These are phyloP conservation scores for Cronartium ribicola DNA, from an alignment of 1,284 basidiomycete genomes.

Conservation along the genomic window DNA sequence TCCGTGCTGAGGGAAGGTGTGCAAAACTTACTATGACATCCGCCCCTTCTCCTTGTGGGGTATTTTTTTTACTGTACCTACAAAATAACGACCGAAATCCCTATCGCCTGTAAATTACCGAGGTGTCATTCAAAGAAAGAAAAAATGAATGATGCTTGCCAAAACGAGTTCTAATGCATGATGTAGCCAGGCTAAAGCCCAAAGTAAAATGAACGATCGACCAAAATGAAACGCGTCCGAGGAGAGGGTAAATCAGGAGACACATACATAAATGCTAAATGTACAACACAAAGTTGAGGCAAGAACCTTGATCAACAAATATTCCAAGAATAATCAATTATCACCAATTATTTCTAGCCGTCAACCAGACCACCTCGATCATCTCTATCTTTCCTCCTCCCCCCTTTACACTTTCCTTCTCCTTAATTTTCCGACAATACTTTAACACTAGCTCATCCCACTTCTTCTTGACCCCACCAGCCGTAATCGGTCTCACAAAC, in stretches of 20 bases:
- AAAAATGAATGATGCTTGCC: too few relatives aligned
- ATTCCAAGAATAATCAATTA: not conserved
- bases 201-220: not conserved
- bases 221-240: not conserved
- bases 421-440: conserved; percentile 41
- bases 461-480: conserved; percentile 30
- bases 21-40: too few relatives aligned
- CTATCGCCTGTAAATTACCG: too few relatives aligned
- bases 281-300: not conserved
- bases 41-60: too few relatives aligned
- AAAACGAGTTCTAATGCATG: not conserved
- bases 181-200: not conserved
- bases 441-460: conserved; percentile 38
- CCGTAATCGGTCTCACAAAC: conserved; percentile 33
- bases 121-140: too few relatives aligned
- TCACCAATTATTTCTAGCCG: conserved; percentile 35
- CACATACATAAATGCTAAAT: not conserved
- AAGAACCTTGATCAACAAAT: not conserved
- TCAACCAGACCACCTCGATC: conserved; percentile 29
- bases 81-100: too few relatives aligned
- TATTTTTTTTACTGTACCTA: too few relatives aligned
- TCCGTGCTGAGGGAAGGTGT: too few relatives aligned
- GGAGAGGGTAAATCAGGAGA: not conserved
- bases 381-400: not conserved
- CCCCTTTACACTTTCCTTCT: not conserved